A percentile compares a stretch with the other conserved stretches of the same genome.
phyloP scores from a whole-genome alignment of 2,329 filamentous ascomycete genomes.

The Magnaporthiopsis rhizophila region DNA sequence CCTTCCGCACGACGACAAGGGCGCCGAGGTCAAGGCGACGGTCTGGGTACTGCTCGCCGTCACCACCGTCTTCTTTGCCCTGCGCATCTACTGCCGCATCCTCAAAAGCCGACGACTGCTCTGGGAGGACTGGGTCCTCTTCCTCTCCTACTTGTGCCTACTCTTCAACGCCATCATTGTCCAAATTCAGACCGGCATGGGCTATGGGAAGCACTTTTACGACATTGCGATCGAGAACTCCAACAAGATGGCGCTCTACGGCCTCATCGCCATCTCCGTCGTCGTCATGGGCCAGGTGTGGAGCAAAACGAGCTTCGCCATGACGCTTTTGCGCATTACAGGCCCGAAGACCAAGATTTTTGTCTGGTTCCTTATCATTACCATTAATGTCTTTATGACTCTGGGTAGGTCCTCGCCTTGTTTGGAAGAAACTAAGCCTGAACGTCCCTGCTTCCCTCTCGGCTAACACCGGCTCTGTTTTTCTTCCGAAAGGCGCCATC shows the following conservation, averaged over 20 bases:
- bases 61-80: conserved; percentile 14
- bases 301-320: conserved; percentile 30
- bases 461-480: no score
- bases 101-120: not conserved
- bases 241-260: conserved; percentile 9
- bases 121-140: not conserved
- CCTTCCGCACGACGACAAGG: conserved; percentile 12
- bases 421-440: no score
- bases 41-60: conserved; percentile 14
- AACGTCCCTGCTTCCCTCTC: no score
- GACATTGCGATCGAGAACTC: conserved; percentile 11
- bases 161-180: not conserved
- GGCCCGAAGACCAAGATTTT: conserved; percentile 18
- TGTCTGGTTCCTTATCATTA: conserved; percentile 10
- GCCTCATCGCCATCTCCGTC: conserved; percentile 15
- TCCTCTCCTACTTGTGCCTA: not conserved
- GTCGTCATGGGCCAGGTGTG: conserved; percentile 22
- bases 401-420: not conserved
- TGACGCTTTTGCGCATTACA: conserved; percentile 26
- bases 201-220: conserved; percentile 14
- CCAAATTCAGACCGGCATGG: conserved; percentile 9
- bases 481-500: conserved; percentile 10
- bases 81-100: conserved; percentile 21
- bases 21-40: conserved; percentile 13
- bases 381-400: not conserved